Percentiles rank a stretch among this genome's conserved stretches.
phyloP scores from a whole-genome alignment of 1,139 yeast genomes.

The Yamadazyma dendronema region DNA sequence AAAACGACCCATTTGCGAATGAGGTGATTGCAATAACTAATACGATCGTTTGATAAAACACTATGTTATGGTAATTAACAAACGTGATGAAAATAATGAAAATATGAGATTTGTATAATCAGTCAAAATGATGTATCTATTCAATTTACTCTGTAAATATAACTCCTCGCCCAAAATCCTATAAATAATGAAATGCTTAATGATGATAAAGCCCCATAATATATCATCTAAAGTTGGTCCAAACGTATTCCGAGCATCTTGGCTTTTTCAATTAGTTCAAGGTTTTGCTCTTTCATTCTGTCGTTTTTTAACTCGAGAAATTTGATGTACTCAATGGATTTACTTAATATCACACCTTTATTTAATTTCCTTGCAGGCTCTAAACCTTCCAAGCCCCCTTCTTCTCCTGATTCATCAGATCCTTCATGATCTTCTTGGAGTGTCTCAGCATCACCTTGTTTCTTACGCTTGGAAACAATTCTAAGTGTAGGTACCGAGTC shows the following conservation, averaged over 20 bases:
- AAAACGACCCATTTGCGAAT: slow-evolving; percentile 5
- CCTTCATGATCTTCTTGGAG: slow-evolving; percentile 16
- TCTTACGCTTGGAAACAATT: slow-evolving; percentile 26
- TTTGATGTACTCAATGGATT: slow-evolving; percentile 45
- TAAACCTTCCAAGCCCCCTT: slow-evolving; percentile 38
- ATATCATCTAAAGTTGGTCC: slow-evolving; percentile 9
- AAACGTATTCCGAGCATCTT: slow-evolving; percentile 20
- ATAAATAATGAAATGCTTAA: too few species aligned
- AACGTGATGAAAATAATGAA: too few species aligned
- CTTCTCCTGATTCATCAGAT: slow-evolving; percentile 18
- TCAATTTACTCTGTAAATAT: too few species aligned
- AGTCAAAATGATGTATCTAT: too few species aligned
- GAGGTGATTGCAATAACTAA: slow-evolving; percentile 6
- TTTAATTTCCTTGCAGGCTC: slow-evolving; percentile 46
- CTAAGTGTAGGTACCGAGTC: slow-evolving; percentile 43
- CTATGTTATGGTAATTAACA: background rate
- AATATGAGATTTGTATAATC: too few species aligned
- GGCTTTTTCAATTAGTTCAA: slow-evolving; percentile 27
- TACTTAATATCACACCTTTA: slow-evolving; percentile 45
- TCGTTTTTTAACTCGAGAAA: slow-evolving; percentile 41
- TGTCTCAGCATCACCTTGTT: slow-evolving; percentile 4
- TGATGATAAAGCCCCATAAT: too few species aligned
- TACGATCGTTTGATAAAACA: background rate
- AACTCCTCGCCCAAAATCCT: too few species aligned
- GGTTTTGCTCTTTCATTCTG: slow-evolving; percentile 34